Percentiles rank a stretch among this genome's conserved stretches.
These are phyloP conservation scores for Coniochaeta ligniaria DNA, from an alignment of 2,329 filamentous ascomycete species.

Conservation along the genomic window DNA sequence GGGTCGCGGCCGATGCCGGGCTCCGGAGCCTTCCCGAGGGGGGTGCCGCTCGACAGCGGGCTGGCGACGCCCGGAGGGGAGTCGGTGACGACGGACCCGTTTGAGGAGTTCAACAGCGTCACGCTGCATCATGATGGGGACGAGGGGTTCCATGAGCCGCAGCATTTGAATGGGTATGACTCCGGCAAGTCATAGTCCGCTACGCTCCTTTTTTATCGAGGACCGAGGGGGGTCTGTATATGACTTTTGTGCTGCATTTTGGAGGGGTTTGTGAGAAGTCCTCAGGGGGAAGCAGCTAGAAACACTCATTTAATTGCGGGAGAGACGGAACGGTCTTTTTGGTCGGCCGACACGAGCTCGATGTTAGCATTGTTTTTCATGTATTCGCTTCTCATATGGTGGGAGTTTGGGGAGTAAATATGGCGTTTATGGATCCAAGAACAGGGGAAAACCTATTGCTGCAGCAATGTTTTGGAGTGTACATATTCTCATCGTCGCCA, in stretches of 20 bases:
- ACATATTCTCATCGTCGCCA: neutral
- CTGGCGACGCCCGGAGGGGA: constrained; percentile 80
- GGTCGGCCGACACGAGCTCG: neutral
- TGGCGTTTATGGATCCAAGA: neutral
- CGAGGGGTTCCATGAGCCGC: constrained; percentile 39
- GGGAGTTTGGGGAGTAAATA: neutral
- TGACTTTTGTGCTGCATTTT: neutral
- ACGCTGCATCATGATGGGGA: constrained; percentile 96
- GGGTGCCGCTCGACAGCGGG: constrained; percentile 80
- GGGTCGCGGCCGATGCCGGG: constrained; percentile 41
- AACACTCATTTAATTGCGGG: neutral
- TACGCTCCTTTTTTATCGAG: neutral
- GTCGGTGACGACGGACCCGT: constrained; percentile 63
- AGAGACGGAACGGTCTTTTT: neutral
- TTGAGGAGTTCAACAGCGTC: constrained; percentile 98
- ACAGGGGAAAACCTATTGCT: neutral
- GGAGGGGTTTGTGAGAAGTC: neutral
- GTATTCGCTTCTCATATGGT: neutral
- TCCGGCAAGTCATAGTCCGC: constrained; percentile 2
- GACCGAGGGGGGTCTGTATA: neutral
- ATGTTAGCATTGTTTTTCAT: neutral
- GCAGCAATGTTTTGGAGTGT: neutral
- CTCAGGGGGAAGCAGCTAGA: neutral
- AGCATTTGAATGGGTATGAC: constrained; percentile 16
- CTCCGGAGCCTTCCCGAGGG: constrained; percentile 41